Conservation (phyloP, 2,329 filamentous ascomycete genomes). For the Keithomyces neogunnii region DNA sequence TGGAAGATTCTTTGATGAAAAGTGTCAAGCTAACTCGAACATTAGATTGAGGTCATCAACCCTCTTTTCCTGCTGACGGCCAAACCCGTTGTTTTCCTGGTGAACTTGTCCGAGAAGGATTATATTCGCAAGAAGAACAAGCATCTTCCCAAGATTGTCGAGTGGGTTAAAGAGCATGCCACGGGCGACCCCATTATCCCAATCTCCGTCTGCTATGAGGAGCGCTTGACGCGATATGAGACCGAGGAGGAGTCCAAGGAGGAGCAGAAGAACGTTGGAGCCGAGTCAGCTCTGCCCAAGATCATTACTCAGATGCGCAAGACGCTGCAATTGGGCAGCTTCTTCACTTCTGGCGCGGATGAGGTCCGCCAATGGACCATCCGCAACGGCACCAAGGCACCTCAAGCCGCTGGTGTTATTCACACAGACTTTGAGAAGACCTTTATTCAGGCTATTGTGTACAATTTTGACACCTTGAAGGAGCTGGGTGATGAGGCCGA, state of each 20-base stretch:
- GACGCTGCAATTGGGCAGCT: conserved; percentile 79
- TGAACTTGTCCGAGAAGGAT: conserved; percentile 95
- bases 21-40: conserved; percentile 14
- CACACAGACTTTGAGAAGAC: conserved; percentile 99
- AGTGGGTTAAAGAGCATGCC: conserved; percentile 92
- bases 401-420: conserved; percentile 93
- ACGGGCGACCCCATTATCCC: conserved; percentile 85
- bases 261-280: conserved; percentile 82
- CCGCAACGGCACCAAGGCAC: conserved; percentile 92
- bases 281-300: conserved; percentile 86
- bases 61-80: conserved; percentile 89
- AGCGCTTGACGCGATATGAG: conserved; percentile 75
- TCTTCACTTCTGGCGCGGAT: conserved; percentile 94
- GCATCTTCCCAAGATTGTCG: conserved; percentile 84
- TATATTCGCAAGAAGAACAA: conserved; percentile 99
- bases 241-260: conserved; percentile 68
- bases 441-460: conserved; percentile 93
- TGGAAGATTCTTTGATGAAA: conserved; percentile 4
- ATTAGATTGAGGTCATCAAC: conserved; percentile 93
- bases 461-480: conserved; percentile 75
- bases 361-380: conserved; percentile 99
- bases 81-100: conserved; percentile 93
- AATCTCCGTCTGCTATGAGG: conserved; percentile 87
- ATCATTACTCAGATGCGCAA: conserved; percentile 89
- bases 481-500: conserved; percentile 83